Evolutionary conservation across 2,329 filamentous ascomycete genomes (phyloP).

Genomic region (Aspergillus jensenii): DNA sequence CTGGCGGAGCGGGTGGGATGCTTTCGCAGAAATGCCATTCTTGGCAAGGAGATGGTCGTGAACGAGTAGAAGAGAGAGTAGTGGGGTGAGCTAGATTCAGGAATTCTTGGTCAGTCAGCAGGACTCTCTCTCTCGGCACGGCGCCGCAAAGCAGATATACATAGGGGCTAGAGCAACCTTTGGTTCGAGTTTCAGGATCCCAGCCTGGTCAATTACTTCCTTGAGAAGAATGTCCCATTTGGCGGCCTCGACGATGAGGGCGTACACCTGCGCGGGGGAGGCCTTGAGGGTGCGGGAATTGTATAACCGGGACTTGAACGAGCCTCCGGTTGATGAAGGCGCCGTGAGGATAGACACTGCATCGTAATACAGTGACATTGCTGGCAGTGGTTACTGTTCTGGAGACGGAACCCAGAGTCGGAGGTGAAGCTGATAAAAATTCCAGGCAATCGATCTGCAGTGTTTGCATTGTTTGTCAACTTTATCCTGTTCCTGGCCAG

Average conservation of each 20-base stretch:
- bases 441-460: not conserved
- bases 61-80: slow-evolving; percentile 75
- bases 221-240: slow-evolving; percentile 89
- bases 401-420: not conserved
- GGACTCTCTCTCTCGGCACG: slow-evolving; percentile 1
- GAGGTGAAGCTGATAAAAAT: not conserved
- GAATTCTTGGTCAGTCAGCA: slow-evolving; percentile 39
- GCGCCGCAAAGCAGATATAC: not conserved
- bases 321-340: slow-evolving; percentile 68
- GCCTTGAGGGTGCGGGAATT: slow-evolving; percentile 71
- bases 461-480: not conserved
- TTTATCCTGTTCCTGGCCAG: not conserved
- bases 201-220: slow-evolving; percentile 82
- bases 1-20: slow-evolving; percentile 73
- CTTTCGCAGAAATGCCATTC: slow-evolving; percentile 76
- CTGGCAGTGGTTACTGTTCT: not conserved
- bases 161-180: slow-evolving; percentile 61
- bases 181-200: slow-evolving; percentile 73
- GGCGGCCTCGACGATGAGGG: slow-evolving; percentile 77
- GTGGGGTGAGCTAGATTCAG: slow-evolving; percentile 67
- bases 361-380: slow-evolving; percentile 95
- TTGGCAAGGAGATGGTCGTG: slow-evolving; percentile 86
- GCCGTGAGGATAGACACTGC: slow-evolving; percentile 72
- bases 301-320: slow-evolving; percentile 84
- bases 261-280: slow-evolving; percentile 78